Percentiles rank a stretch among this genome's conserved stretches.
phyloP scores from a whole-genome alignment of 2,329 filamentous ascomycete genomes.

The Incumbomyces delicatus region DNA sequence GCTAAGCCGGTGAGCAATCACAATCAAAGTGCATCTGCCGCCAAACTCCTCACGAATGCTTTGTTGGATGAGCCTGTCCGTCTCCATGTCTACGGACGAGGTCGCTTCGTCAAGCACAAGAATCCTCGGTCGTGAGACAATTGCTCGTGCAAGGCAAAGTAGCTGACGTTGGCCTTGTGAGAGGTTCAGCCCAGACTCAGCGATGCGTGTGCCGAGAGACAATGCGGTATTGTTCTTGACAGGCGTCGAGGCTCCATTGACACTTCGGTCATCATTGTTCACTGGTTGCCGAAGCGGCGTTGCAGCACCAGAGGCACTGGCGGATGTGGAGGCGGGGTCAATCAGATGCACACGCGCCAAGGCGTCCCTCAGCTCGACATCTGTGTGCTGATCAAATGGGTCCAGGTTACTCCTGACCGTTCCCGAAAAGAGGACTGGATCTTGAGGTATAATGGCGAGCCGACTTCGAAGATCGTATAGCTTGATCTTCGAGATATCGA shows the following conservation, averaged over 20 bases:
- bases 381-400: constrained; percentile 60
- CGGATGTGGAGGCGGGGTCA: constrained; percentile 21
- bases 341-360: constrained; percentile 62
- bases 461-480: constrained; percentile 62
- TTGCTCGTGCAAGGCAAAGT: constrained; percentile 62
- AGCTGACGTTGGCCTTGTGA: constrained; percentile 70
- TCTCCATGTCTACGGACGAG: constrained; percentile 66
- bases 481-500: constrained; percentile 64
- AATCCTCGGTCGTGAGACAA: constrained; percentile 62
- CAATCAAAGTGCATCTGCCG: constrained; percentile 53
- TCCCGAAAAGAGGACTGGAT: constrained; percentile 72
- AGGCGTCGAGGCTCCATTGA: constrained; percentile 13
- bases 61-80: constrained; percentile 63
- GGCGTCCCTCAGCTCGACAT: constrained; percentile 59
- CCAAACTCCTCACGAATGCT: constrained; percentile 63
- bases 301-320: constrained; percentile 13
- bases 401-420: constrained; percentile 69
- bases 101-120: constrained; percentile 77
- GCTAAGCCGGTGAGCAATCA: constrained; percentile 66
- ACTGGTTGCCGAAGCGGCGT: constrained; percentile 20
- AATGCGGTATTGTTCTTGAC: constrained; percentile 58
- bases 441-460: constrained; percentile 72
- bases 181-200: constrained; percentile 63
- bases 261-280: constrained; percentile 7
- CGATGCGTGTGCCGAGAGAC: constrained; percentile 53